phyloP scores from a whole-genome alignment of 139 green algal species.

The Chlorella sp. region DNA sequence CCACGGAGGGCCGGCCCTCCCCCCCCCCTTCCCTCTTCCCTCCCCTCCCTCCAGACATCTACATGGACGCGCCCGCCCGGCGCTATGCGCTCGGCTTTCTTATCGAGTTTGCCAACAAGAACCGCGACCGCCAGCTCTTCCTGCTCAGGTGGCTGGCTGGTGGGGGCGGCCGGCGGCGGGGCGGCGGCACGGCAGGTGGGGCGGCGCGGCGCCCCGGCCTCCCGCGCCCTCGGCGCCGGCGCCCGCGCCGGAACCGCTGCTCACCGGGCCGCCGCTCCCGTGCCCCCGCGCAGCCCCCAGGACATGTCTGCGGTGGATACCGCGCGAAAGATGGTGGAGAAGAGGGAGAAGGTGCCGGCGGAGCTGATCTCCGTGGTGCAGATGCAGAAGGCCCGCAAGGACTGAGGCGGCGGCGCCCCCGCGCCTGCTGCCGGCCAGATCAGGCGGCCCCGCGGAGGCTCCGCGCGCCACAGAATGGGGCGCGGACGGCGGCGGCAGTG shows the following conservation, averaged over 20 bases:
- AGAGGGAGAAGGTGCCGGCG: neutral
- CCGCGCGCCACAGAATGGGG: no score
- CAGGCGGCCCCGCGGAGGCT: no score
- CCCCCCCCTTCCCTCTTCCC: no score
- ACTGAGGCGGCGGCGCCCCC: no score
- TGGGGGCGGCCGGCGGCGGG: no score
- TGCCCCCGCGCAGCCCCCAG: neutral
- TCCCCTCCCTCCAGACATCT: conserved; percentile 33
- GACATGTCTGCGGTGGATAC: neutral
- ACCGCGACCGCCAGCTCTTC: conserved; percentile 68
- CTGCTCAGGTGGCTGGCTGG: conserved; percentile 74
- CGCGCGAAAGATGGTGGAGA: neutral
- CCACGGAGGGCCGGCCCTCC: neutral
- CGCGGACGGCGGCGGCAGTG: no score
- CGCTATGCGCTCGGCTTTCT: conserved; percentile 67
- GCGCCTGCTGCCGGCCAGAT: no score
- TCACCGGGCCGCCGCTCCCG: no score
- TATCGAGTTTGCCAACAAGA: conserved; percentile 65
- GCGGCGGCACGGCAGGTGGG: no score
- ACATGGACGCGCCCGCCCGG: conserved; percentile 68
- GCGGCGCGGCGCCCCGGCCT: no score
- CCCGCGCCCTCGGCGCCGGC: neutral
- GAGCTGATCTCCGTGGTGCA: no score
- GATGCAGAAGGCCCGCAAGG: no score
- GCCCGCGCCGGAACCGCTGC: neutral